Conservation (phyloP, 148 eudicot species). For the Chenopodium berlandieri region DNA sequence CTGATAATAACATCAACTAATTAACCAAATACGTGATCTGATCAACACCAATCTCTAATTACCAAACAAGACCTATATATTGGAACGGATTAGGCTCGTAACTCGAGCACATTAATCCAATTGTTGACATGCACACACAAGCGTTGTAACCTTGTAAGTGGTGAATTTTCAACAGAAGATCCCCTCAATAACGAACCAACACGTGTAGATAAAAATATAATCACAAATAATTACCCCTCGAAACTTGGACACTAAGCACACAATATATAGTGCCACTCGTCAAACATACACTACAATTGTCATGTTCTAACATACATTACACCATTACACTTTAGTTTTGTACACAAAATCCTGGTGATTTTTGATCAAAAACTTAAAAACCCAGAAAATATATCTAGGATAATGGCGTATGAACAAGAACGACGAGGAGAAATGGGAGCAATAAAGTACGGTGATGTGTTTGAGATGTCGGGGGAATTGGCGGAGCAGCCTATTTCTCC, state of each 20-base stretch:
- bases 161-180: not conserved
- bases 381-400: not conserved
- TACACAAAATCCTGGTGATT: no score
- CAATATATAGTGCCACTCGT: constrained; percentile 16
- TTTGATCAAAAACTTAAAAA: no score
- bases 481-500: constrained; percentile 52
- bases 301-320: not conserved
- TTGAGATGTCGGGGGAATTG: constrained; percentile 49
- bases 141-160: not conserved
- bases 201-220: constrained; percentile 2
- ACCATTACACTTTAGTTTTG: no score
- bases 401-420: constrained; percentile 15
- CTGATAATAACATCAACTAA: no score
- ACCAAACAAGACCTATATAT: no score
- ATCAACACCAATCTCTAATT: no score
- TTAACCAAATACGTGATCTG: no score
- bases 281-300: not conserved
- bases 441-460: constrained; percentile 62
- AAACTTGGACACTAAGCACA: constrained; percentile 15
- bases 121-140: not conserved
- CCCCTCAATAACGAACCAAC: not conserved
- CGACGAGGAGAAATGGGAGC: constrained; percentile 15
- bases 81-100: no score
- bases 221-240: not conserved
- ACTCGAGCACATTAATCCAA: not conserved